Conservation (phyloP, 345 rosid genomes). For the Noccaea bulbosa region DNA sequence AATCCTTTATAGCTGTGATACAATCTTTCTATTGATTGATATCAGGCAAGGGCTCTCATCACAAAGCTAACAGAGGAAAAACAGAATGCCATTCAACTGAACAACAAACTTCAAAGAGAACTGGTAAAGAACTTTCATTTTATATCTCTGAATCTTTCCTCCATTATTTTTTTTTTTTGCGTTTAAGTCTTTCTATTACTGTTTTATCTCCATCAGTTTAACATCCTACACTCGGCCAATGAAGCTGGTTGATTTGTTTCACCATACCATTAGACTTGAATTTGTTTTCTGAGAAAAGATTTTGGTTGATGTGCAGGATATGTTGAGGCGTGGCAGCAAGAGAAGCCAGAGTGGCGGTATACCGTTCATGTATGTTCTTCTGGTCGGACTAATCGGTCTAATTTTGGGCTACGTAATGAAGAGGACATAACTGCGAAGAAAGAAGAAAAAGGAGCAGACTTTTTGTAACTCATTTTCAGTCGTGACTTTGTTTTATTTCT, state of each 20-base stretch:
- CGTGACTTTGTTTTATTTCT: neutral
- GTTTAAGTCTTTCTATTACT: too few species aligned
- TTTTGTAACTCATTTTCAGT: constrained; percentile 30
- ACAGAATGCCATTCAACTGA: constrained; percentile 57
- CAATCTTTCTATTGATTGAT: neutral
- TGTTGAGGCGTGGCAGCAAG: constrained; percentile 53
- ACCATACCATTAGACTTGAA: neutral
- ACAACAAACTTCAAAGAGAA: constrained; percentile 65
- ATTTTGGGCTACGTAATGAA: constrained; percentile 79
- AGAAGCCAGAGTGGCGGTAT: constrained; percentile 49
- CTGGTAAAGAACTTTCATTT: constrained; percentile 51
- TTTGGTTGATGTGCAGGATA: constrained; percentile 56
- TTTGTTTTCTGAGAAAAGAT: constrained; percentile 24
- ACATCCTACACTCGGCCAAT: too few species aligned
- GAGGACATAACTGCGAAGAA: constrained; percentile 52
- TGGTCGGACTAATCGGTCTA: constrained; percentile 73
- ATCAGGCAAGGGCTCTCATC: constrained; percentile 60
- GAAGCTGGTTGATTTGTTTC: too few species aligned
- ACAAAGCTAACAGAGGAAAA: constrained; percentile 68
- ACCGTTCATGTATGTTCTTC: constrained; percentile 55
- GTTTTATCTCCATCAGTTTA: too few species aligned
- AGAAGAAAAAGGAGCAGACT: neutral
- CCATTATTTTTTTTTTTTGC: neutral
- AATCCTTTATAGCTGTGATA: neutral
- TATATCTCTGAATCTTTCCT: constrained; percentile 7